phyloP scores from a whole-genome alignment of 1,284 basidiomycete species.

The Wallemia mellicola region DNA sequence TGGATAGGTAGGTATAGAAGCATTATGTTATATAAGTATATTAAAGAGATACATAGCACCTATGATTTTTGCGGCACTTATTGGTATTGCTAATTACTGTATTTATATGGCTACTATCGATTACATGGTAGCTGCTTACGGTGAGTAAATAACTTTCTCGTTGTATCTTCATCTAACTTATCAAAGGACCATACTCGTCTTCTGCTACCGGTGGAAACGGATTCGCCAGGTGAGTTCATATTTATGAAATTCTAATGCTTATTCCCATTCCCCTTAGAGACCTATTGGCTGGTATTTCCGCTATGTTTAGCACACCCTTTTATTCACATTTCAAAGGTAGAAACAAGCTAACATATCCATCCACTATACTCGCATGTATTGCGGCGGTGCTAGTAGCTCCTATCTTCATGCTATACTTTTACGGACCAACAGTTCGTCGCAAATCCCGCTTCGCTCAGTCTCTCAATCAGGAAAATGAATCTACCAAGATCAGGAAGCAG shows the following conservation, averaged over 20 bases:
- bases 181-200: slow-evolving; percentile 14
- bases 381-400: slow-evolving; percentile 11
- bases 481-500: neutral
- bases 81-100: slow-evolving; percentile 14
- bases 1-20: neutral
- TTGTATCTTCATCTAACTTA: neutral
- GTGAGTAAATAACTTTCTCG: neutral
- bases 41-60: slow-evolving; percentile 16
- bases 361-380: slow-evolving; percentile 11
- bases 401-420: slow-evolving; percentile 13
- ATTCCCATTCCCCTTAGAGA: slow-evolving; percentile 6
- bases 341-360: slow-evolving; percentile 9
- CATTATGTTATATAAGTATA: neutral
- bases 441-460: slow-evolving; percentile 10
- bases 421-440: slow-evolving; percentile 10
- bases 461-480: slow-evolving; percentile 8
- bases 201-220: slow-evolving; percentile 16
- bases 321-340: slow-evolving; percentile 10
- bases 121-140: slow-evolving; percentile 18
- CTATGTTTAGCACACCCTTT: slow-evolving; percentile 17
- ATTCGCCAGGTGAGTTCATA: slow-evolving; percentile 5
- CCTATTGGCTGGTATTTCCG: slow-evolving; percentile 17
- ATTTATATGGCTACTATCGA: slow-evolving; percentile 16
- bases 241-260: neutral
- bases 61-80: slow-evolving; percentile 16